Base-by-base conservation (phyloP, 306 rosid genomes). In the Vicia sativa region DNA sequence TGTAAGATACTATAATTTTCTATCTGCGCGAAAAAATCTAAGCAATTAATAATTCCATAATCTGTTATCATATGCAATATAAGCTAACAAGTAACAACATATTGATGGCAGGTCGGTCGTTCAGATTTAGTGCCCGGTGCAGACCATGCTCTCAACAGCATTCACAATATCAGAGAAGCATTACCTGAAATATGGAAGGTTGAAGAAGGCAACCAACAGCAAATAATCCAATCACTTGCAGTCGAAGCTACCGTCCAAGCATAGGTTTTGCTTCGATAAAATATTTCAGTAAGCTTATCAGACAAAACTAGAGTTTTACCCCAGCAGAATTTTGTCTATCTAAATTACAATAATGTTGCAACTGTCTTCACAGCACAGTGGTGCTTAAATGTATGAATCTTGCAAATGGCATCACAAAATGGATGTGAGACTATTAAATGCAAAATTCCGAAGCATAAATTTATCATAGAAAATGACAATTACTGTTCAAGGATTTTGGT, bases 141-240 rank as follows among this genome's bases (percentile, higher is more conserved):
- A 19, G 96, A 91, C 72, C 79, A 86, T 82, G 93, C 80, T 11
- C 82, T 91, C 61, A 74, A 82, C 18, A 91, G 93, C 86, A 88
- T 88, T 76, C 96, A 91, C 75, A 88, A 91, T 74, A 88, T 91
- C 74, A 87, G 77, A 83, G 96, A 88, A 76, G 96, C 93, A 60
- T 25, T 89, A 15, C 93, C 97, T 46, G 93, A 88, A 80, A 76
- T 88, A 80, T 86, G 96, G 96, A 86, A 81, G 46, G 61, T 67
- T 34, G 77, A 69, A 58, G 79, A 69, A 44, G 74, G 23, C 3
- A 74, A 50, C 23, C 74, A 50, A 57, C 56, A 68, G 45, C 55
- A 65, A 74, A 67, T 69, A 64, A 74, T 81, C 53, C 59, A 73
- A 64, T 5, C 77, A 8, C 64, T 60, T 26, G 67, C 77, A 46